phyloP scores from a whole-genome alignment of 495 filamentous ascomycete species.

The Aspergillus bertholletiae region DNA sequence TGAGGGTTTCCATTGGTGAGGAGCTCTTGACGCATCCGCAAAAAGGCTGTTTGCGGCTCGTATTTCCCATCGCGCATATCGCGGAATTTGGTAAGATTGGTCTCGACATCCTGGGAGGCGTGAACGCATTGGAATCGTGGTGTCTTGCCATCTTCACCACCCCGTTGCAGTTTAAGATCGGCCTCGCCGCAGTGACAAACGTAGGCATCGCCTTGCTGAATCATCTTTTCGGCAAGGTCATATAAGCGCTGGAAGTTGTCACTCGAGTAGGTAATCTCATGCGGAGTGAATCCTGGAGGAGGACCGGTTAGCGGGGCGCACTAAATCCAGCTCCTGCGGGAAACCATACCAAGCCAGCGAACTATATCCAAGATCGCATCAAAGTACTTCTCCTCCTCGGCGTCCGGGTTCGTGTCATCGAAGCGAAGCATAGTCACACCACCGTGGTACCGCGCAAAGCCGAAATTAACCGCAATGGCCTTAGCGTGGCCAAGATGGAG shows the following conservation, averaged over 20 bases:
- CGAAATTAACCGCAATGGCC: constrained; percentile 97
- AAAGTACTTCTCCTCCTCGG: constrained; percentile 77
- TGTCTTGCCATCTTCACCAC: constrained; percentile 60
- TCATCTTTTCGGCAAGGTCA: constrained; percentile 82
- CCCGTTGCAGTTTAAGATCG: constrained; percentile 81
- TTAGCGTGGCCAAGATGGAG: constrained; percentile 92
- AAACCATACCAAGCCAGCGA: constrained; percentile 58
- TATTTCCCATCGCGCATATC: constrained; percentile 92
- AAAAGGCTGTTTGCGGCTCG: constrained; percentile 76
- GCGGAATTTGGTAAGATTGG: constrained; percentile 78
- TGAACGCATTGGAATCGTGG: constrained; percentile 75
- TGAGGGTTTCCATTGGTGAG: constrained; percentile 59
- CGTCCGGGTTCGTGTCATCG: constrained; percentile 84
- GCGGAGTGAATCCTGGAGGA: constrained; percentile 60
- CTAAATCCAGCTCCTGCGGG: no score
- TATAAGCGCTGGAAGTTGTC: constrained; percentile 89
- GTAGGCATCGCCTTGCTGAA: constrained; percentile 68
- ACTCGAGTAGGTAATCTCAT: constrained; percentile 70
- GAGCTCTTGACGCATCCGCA: constrained; percentile 80
- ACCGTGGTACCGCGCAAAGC: constrained; percentile 82
- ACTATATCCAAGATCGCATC: constrained; percentile 74
- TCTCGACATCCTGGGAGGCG: constrained; percentile 67
- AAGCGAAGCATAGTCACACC: constrained; percentile 61
- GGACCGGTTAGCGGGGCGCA: background rate
- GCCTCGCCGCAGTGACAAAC: constrained; percentile 70